Evolutionary conservation across 2,329 filamentous ascomycete genomes (phyloP).

Genomic region (Fusarium newnesense): DNA sequence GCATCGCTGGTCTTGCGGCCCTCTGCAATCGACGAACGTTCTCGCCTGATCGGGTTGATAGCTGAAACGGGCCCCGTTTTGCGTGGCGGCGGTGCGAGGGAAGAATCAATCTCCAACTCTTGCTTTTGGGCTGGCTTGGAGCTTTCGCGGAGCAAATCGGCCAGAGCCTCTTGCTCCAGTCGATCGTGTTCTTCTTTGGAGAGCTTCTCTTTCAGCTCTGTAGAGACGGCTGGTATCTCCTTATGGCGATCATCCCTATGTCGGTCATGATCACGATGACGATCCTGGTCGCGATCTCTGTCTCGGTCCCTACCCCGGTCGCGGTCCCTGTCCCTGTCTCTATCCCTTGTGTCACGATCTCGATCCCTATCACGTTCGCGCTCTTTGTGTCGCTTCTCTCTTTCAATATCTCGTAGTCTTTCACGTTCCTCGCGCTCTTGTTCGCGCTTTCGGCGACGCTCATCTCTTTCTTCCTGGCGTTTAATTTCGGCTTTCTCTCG

Average conservation of each 20-base stretch:
- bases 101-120: slow-evolving; percentile 67
- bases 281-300: slow-evolving; percentile 44
- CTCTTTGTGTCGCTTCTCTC: slow-evolving; percentile 54
- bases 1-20: slow-evolving; percentile 52
- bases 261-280: slow-evolving; percentile 41
- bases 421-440: slow-evolving; percentile 67
- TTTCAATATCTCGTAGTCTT: slow-evolving; percentile 53
- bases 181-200: slow-evolving; percentile 68
- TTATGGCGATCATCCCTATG: slow-evolving; percentile 47
- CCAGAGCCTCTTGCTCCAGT: slow-evolving; percentile 67
- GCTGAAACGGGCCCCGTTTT: slow-evolving; percentile 65
- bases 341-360: slow-evolving; percentile 5
- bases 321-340: slow-evolving; percentile 44
- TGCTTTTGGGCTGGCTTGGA: slow-evolving; percentile 60
- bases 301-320: slow-evolving; percentile 46
- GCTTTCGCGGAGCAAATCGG: slow-evolving; percentile 69
- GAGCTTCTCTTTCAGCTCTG: slow-evolving; percentile 63
- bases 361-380: slow-evolving; percentile 52
- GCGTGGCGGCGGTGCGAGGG: slow-evolving; percentile 65
- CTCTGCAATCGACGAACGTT: slow-evolving; percentile 57
- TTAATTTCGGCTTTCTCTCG: slow-evolving; percentile 61
- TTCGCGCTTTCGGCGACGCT: slow-evolving; percentile 61
- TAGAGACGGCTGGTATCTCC: slow-evolving; percentile 53
- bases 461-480: slow-evolving; percentile 62
- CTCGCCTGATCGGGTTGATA: slow-evolving; percentile 64